Evolutionary conservation across 352 stramenopile species (phyloP).

Genomic region (Phytopythium mirpurense): DNA sequence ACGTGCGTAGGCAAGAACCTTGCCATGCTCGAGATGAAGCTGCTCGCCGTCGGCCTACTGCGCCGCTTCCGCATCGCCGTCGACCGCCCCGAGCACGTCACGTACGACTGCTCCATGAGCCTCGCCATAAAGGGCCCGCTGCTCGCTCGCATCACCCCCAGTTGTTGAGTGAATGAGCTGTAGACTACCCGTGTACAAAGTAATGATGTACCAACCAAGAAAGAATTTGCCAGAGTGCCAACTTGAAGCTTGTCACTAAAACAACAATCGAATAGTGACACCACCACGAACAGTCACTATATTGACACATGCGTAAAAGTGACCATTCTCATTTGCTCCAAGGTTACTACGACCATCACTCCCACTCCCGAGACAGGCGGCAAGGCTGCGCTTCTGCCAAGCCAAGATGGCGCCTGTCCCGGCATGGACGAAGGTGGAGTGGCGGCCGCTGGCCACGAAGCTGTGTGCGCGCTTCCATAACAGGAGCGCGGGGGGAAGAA

Average conservation of each 20-base stretch:
- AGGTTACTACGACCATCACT: background rate
- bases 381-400: background rate
- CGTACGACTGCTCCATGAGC: constrained; percentile 48
- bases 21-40: constrained; percentile 59
- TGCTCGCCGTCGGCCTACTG: constrained; percentile 50
- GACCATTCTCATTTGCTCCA: no score
- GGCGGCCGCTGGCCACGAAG: constrained; percentile 46
- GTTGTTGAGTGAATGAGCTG: background rate
- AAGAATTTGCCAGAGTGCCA: no score
- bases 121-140: constrained; percentile 34
- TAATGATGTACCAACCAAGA: no score
- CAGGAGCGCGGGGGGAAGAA: background rate
- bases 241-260: no score
- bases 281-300: no score
- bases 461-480: constrained; percentile 26
- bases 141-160: constrained; percentile 29
- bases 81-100: constrained; percentile 24
- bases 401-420: constrained; percentile 20
- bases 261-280: no score
- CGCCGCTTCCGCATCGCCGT: constrained; percentile 56
- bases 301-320: no score
- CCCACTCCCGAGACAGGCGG: no score
- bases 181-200: background rate
- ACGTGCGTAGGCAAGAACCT: constrained; percentile 56
- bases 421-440: constrained; percentile 50